Conservation (phyloP, 2,329 filamentous ascomycete genomes). For the Arachnomyces sp. region DNA sequence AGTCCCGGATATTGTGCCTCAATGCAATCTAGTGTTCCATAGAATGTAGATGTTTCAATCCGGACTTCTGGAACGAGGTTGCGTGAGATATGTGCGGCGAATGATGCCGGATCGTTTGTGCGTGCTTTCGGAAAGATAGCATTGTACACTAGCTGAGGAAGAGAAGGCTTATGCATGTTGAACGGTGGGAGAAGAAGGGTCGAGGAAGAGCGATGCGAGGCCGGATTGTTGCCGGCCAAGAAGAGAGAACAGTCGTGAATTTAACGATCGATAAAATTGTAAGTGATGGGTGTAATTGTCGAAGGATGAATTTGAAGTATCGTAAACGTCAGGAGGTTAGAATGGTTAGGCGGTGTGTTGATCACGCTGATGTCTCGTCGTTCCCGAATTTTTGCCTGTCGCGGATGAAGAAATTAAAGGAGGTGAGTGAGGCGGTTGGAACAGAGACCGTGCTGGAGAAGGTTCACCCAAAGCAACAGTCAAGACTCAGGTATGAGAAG, state of each 20-base stretch:
- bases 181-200: slow-evolving; percentile 3
- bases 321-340: neutral
- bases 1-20: slow-evolving; percentile 61
- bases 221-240: neutral
- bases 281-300: no score
- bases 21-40: slow-evolving; percentile 56
- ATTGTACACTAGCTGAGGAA: slow-evolving; percentile 53
- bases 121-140: slow-evolving; percentile 51
- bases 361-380: no score
- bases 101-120: slow-evolving; percentile 50
- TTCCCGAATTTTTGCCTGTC: no score
- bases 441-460: no score
- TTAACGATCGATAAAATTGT: no score
- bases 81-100: slow-evolving; percentile 52
- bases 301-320: neutral
- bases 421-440: no score
- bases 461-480: no score
- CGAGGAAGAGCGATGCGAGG: neutral
- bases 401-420: no score
- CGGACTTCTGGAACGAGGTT: slow-evolving; percentile 60
- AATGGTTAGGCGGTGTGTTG: no score
- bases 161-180: slow-evolving; percentile 54
- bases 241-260: neutral
- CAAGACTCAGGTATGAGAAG: no score
- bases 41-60: slow-evolving; percentile 57